These are phyloP conservation scores for Sugiyamaella valdiviana DNA, from an alignment of 805 yeast species.

Conservation along the genomic window DNA sequence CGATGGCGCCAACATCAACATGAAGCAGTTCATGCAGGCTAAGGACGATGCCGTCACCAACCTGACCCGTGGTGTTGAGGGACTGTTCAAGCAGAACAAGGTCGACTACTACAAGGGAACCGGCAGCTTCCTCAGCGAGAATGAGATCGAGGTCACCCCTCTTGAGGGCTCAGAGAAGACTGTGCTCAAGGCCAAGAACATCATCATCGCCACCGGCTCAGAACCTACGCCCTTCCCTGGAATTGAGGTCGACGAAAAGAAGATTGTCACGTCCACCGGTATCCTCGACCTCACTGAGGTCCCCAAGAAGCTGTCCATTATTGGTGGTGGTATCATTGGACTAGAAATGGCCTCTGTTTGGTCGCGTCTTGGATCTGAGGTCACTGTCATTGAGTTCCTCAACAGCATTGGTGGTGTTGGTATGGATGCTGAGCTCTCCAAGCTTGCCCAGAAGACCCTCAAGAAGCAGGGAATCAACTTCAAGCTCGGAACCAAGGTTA, in stretches of 20 bases:
- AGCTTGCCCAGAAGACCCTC: constrained; percentile 79
- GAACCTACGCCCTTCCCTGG: constrained; percentile 99
- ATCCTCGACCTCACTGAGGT: constrained; percentile 76
- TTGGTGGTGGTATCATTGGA: constrained; percentile 99
- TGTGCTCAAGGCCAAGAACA: constrained; percentile 69
- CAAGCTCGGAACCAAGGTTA: constrained; percentile 87
- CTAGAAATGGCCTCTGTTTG: constrained; percentile 99
- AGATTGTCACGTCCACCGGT: constrained; percentile 95
- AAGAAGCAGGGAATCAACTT: constrained; percentile 93
- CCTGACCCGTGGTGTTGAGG: constrained; percentile 89
- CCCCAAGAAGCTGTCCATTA: constrained; percentile 86
- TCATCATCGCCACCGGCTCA: constrained; percentile 96
- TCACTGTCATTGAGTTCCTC: constrained; percentile 88
- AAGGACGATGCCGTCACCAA: constrained; percentile 86
- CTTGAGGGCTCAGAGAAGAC: constrained; percentile 77
- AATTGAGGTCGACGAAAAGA: constrained; percentile 89
- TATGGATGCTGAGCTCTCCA: constrained; percentile 95
- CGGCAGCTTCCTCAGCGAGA: constrained; percentile 81
- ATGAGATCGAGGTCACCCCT: constrained; percentile 72
- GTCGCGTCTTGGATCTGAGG: constrained; percentile 91
- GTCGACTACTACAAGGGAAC: constrained; percentile 91
- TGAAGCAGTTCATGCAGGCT: constrained; percentile 78
- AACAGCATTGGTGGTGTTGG: constrained; percentile 96
- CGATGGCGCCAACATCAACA: constrained; percentile 62
- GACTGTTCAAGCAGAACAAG: constrained; percentile 91